Conservation (phyloP, 257 asterid genomes). For the Datura wrightii region DNA sequence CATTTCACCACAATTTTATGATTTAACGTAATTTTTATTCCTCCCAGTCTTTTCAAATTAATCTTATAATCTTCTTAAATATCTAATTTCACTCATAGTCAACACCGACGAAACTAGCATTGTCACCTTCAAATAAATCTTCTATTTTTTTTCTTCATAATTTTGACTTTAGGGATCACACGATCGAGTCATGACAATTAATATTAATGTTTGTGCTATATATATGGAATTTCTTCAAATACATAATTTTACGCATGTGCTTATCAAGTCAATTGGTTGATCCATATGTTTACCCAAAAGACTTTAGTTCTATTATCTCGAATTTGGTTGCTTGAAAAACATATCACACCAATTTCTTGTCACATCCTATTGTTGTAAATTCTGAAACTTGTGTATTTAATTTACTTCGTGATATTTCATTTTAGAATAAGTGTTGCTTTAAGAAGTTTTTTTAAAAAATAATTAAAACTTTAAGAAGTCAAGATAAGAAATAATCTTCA, state of each 20-base stretch:
- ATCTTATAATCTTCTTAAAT: not conserved
- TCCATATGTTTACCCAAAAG: not conserved
- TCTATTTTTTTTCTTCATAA: not conserved
- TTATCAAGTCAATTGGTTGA: not conserved
- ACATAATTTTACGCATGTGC: not conserved
- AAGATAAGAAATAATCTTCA: too few relatives aligned
- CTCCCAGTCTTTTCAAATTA: not conserved
- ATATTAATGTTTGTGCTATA: not conserved
- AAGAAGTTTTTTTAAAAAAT: too few relatives aligned
- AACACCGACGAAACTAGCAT: not conserved
- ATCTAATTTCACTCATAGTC: not conserved
- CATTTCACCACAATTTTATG: not conserved
- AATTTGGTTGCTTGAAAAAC: not conserved
- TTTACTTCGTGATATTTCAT: too few relatives aligned
- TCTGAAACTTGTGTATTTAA: not conserved
- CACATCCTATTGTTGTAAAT: not conserved
- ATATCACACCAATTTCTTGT: not conserved
- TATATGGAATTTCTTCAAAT: not conserved
- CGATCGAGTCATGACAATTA: not conserved
- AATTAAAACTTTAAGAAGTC: too few relatives aligned
- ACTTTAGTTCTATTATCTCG: not conserved
- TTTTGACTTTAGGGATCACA: conserved; percentile 1
- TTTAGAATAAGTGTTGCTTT: too few relatives aligned
- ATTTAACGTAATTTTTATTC: too few relatives aligned
- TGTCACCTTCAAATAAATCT: not conserved